phyloP scores from a whole-genome alignment of 345 rosid genomes.

The Salix arbutifolia region DNA sequence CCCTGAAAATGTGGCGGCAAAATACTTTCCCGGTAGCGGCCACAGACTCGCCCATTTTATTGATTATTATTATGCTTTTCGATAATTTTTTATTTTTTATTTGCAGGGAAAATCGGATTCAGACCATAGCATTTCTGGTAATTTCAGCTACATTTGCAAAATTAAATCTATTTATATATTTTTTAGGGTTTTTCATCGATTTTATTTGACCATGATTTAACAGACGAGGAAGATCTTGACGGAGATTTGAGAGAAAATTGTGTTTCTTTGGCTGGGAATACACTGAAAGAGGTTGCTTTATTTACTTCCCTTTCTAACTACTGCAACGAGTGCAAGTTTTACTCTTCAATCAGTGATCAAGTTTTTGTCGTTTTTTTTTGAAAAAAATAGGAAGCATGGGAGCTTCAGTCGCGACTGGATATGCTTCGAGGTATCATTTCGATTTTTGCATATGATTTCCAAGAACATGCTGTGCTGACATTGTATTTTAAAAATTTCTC shows the following conservation, averaged over 20 bases:
- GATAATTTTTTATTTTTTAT: neutral
- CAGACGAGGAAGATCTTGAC: constrained; percentile 56
- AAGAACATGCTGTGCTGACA: neutral
- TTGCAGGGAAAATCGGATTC: constrained; percentile 48
- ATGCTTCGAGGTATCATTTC: constrained; percentile 47
- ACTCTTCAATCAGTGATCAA: neutral
- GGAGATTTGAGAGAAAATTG: constrained; percentile 34
- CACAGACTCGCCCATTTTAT: neutral
- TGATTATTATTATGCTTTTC: neutral
- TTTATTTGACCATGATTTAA: constrained; percentile 3
- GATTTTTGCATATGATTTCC: no score
- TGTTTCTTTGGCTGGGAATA: constrained; percentile 30
- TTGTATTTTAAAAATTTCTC: neutral
- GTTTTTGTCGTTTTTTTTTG: neutral
- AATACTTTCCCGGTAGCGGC: constrained; percentile 26
- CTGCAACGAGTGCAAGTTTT: neutral
- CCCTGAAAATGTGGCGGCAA: constrained; percentile 55
- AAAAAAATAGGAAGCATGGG: constrained; percentile 47
- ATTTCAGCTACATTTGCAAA: neutral
- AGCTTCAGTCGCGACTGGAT: constrained; percentile 61
- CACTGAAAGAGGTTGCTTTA: constrained; percentile 37
- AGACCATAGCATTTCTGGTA: constrained; percentile 76
- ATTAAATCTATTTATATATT: neutral
- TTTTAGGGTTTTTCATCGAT: neutral
- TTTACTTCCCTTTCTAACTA: neutral